Base-by-base conservation (phyloP, 768 basidiomycete species). In the Podaxis sp. region DNA sequence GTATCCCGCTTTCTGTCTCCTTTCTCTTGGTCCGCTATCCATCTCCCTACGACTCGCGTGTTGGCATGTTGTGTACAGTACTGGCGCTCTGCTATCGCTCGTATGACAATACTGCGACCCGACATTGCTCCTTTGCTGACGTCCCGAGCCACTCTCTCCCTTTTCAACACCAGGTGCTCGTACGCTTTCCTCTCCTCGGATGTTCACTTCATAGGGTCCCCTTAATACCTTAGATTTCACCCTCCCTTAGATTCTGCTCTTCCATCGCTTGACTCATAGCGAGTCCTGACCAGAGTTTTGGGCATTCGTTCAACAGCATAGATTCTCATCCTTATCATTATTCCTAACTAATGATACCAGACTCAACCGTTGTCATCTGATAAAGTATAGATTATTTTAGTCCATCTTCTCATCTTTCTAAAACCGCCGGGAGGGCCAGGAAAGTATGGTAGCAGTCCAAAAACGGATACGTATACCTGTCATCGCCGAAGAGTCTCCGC, bases 91-190 rank as follows among this genome's bases (percentile, higher is more conserved):
- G 51, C 40, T 36, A 54, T 38, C 11, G 33, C 40, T 61, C 52
- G 52, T 61, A 54, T 61, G n/a, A 44, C 60, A 53, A 54, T 61
- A 41, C 41, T 61, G 41, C 60, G 54, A 61, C 41, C 33, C 56
- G 40, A 33, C 40, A 15, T 46, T 22, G 30, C n/a, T 20, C 44
- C 15, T 38, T 38, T 12, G 17, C 54, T n/a, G 54, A 20, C 20
- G 44, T n/a, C 2, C 17, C 44, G n/a, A 46, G 44, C 20, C n/a
- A 17, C n/a, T 46, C 44, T 33, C 33, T 38, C n/a, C n/a, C 54
- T 7, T 38, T 38, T 24, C 36, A 40, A 38, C 36, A 17, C 10
- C 36, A 17, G 17, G 17, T 20, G 33, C 44, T 17, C 15, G 44
- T 20, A 46, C 44, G 44, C n/a, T 46, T 46, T 46, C n/a, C n/a